A percentile compares a stretch with the other conserved stretches of the same genome.
Evolutionary conservation across 305 asterid species (phyloP).

Genomic region (Fraxinus dipetala): DNA sequence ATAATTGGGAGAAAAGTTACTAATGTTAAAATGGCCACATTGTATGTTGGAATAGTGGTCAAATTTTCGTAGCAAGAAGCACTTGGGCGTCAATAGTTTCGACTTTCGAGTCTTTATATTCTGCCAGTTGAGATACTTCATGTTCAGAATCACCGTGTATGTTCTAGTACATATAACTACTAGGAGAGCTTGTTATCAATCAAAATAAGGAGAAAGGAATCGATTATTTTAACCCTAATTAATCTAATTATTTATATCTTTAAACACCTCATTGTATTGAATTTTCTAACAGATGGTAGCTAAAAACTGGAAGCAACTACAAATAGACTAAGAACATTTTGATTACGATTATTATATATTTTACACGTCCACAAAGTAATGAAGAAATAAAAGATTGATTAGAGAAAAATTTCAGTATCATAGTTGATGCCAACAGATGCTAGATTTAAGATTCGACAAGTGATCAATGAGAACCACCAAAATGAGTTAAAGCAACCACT

Average conservation of each 20-base stretch:
- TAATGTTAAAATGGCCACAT: not conserved
- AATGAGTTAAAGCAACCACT: conserved; percentile 35
- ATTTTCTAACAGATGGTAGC: not conserved
- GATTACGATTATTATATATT: not conserved
- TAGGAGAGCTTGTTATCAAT: conserved; percentile 1
- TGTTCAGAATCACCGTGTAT: not conserved
- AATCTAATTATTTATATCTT: not conserved
- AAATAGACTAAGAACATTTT: not conserved
- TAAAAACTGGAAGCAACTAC: not conserved
- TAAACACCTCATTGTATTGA: not conserved
- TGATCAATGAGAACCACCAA: conserved; percentile 6
- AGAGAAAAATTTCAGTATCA: conserved; percentile 16
- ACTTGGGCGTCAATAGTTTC: too few species aligned
- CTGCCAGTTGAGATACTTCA: not conserved
- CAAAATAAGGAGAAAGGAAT: not conserved
- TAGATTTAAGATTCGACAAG: conserved; percentile 14
- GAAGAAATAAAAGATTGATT: not conserved
- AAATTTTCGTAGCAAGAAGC: not conserved
- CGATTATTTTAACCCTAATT: not conserved
- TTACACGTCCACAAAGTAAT: not conserved
- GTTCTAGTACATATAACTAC: not conserved
- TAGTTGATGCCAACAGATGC: conserved; percentile 17
- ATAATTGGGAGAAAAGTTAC: not conserved
- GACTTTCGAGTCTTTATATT: too few species aligned
- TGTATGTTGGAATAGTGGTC: not conserved